Base-by-base conservation (phyloP, 2,329 filamentous ascomycete genomes). In the Diplodia scrobiculata region DNA sequence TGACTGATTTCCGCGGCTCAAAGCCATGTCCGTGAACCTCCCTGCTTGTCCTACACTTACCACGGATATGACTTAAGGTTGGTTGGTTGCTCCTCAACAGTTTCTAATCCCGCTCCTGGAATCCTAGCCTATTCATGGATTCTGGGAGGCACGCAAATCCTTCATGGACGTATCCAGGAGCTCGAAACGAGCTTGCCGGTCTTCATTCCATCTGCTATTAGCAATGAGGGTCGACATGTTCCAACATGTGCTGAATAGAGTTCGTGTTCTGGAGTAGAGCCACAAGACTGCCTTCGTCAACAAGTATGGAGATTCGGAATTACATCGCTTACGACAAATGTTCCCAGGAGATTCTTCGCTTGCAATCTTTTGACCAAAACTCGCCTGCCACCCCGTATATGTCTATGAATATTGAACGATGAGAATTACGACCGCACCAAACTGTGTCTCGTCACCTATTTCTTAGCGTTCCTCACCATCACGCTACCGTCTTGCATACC, bases 401-500 rank as follows among this genome's bases (percentile, higher is more conserved):
- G 45, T 45, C 29, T 32, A 47, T 29, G 27, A 48, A 21, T 11
- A 11, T 21, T 11, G 13, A 55, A 14, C 6, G 19, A 34, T 14
- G 34, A 38, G 10, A 13, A 55, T 38, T 13, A 34, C 14, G 29
- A 25, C 19, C 36, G 32, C 9, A 36, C n/a, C 6, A 25, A 14
- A 17, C 25, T 1, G 9, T n/a, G 14, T 5, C 7, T 19, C 11
- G 25, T 5, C 13, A 9, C 51, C 29, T 65, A 65, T 36, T 65
- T 41, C 53, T 48, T 50, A 25, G 66, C 67, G 5, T 32, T 41
- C 65, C 75, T 70, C 7, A 79, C 73, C 67, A 76, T 70, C 13
- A 83, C 80, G 66, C 74, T 78, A 11, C 82, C 82, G 68, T 83
- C 90, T 52, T 89, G 86, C 87, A 95, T 91, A 41, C 95, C 95